Percentiles rank a stretch among this genome's conserved stretches.
Evolutionary conservation across 2,329 filamentous ascomycete species (phyloP).

Genomic region (Aureobasidium pullulans): DNA sequence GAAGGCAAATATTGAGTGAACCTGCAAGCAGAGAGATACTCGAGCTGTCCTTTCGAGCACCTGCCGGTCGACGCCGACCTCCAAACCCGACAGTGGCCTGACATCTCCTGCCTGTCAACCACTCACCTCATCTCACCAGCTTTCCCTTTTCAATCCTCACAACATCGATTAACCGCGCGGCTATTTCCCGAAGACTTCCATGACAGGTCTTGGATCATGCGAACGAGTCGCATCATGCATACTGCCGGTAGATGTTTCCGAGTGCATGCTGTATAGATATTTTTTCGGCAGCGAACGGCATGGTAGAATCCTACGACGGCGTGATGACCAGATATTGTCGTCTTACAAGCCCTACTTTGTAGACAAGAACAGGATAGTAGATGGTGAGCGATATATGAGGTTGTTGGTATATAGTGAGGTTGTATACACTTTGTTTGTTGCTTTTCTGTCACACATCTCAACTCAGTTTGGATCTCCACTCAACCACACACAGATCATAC

Average conservation of each 20-base stretch:
- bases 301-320: not conserved
- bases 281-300: not conserved
- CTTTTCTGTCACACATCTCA: no score
- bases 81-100: not conserved
- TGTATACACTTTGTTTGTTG: no score
- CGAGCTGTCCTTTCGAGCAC: not conserved
- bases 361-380: not conserved
- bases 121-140: not conserved
- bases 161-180: not conserved
- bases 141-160: not conserved
- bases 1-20: no score
- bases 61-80: not conserved
- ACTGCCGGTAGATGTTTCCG: no score
- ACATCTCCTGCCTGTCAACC: not conserved
- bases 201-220: not conserved
- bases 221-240: not conserved
- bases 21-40: not conserved
- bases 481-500: not conserved
- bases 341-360: not conserved
- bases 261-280: not conserved
- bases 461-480: no score
- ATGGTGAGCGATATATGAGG: not conserved
- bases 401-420: not conserved
- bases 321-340: not conserved
- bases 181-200: not conserved